Evolutionary conservation across 768 basidiomycete genomes (phyloP).

Genomic region (Mrakia hoshinonis): DNA sequence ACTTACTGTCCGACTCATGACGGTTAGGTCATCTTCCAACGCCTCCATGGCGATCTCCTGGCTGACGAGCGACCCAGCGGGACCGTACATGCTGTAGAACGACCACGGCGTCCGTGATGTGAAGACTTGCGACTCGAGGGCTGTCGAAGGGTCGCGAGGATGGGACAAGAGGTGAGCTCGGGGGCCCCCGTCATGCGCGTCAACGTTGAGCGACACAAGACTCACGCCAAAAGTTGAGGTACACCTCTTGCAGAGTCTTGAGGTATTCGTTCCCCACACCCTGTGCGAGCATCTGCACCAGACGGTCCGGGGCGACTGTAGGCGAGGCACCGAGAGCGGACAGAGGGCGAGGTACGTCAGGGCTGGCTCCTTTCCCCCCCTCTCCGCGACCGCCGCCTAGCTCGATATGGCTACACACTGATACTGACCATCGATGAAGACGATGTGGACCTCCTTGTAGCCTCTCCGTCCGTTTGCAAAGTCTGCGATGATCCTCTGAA

Average conservation of each 20-base stretch:
- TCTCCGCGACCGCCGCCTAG: neutral
- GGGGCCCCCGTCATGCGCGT: neutral
- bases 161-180: neutral
- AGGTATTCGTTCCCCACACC: slow-evolving; percentile 70
- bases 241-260: slow-evolving; percentile 72
- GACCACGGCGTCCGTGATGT: slow-evolving; percentile 63
- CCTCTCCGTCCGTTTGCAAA: slow-evolving; percentile 56
- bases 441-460: slow-evolving; percentile 78
- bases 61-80: slow-evolving; percentile 54
- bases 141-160: slow-evolving; percentile 44
- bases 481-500: slow-evolving; percentile 81
- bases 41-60: slow-evolving; percentile 60
- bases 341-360: neutral
- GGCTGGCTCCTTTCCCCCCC: neutral
- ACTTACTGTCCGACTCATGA: slow-evolving; percentile 45
- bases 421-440: slow-evolving; percentile 78
- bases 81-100: slow-evolving; percentile 84
- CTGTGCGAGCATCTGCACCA: slow-evolving; percentile 65
- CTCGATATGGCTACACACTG: neutral
- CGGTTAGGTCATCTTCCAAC: slow-evolving; percentile 79
- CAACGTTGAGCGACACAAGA: slow-evolving; percentile 23
- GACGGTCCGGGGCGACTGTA: slow-evolving; percentile 63
- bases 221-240: slow-evolving; percentile 87
- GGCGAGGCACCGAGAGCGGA: neutral
- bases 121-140: slow-evolving; percentile 77